Evolutionary conservation across 805 yeast genomes (phyloP), one percentile per base, ranked within the genome.

Genomic region (Suhomyces kilbournensis): DNA sequence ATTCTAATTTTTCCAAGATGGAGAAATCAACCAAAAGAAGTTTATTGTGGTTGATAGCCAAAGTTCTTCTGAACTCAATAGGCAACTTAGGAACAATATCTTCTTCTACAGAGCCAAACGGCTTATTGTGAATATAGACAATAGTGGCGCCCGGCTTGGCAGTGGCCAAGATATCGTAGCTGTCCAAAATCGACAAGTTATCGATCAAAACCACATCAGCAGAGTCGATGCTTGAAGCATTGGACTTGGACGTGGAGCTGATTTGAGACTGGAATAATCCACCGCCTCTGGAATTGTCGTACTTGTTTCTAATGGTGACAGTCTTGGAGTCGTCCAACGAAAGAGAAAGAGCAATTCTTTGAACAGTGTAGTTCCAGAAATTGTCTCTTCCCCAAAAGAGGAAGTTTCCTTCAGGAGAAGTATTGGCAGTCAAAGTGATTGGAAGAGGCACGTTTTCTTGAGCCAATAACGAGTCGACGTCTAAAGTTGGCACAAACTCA

Each of bases 191-290:
- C 5, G 75, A 64, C n/a, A 74, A 61, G 60, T 82, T 82, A 60
- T 85, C 88, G 55, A 91, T 82, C 48, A 89, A 64, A 6, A 84
- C 79, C 20, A 87, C 75, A 59, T 84, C 85, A 10, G 93, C 86
- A 45, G 77, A 63, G 50, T 84, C 88, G 48, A 86, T 70, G 19
- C 54, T 42, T 7, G 39, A 40, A 6, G 7, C 85, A 8, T 91
- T 86, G 45, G 77, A 63, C 50, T 84, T 88, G 47, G 85, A 70
- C 6, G 65, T 54, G 6, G 79, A 71, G 25, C 75, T 68, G 48
- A 87, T 72, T 62, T 86, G 88, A 38, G 91, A 79, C 68, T 86
- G 89, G 66, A 85, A 84, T 7, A 82, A 65, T 56, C 97, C 97
- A 34, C 92, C 93, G 48, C 80, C 81, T 14, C 82, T 73, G 35